These are phyloP conservation scores for Herpetomonas muscarum DNA, from an alignment of 208 protist genomes.

Conservation along the genomic window DNA sequence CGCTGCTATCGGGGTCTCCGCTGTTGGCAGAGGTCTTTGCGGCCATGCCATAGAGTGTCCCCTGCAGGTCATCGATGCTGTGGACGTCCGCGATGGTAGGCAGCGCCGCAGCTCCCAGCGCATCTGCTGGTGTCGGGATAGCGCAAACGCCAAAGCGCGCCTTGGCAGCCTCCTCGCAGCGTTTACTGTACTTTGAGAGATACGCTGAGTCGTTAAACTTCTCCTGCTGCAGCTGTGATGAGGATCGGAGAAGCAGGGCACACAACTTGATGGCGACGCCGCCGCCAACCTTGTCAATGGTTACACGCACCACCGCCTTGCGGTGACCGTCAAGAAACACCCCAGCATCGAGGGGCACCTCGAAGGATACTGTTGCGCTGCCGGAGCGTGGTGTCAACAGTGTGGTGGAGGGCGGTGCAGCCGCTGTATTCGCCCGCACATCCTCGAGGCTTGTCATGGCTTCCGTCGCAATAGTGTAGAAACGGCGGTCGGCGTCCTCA, in stretches of 20 bases:
- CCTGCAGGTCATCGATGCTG: slow-evolving; percentile 23
- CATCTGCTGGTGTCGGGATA: background rate
- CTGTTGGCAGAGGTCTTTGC: too few species aligned
- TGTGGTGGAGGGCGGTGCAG: background rate
- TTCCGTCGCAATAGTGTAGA: slow-evolving; percentile 30
- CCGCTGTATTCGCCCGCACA: slow-evolving; percentile 8
- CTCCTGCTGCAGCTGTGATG: slow-evolving; percentile 43
- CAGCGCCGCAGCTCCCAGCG: background rate
- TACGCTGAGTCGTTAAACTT: slow-evolving; percentile 36
- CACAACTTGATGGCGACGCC: slow-evolving; percentile 26
- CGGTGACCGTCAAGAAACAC: slow-evolving; percentile 36
- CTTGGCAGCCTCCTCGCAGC: background rate
- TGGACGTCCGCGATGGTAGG: background rate
- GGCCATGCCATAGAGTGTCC: slow-evolving; percentile 15
- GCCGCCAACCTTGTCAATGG: slow-evolving; percentile 19
- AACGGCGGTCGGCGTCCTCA: slow-evolving; percentile 23
- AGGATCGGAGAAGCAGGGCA: slow-evolving; percentile 23
- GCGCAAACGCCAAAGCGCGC: background rate
- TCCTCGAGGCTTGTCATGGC: slow-evolving; percentile 22
- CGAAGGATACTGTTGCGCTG: background rate
- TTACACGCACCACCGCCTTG: slow-evolving; percentile 26
- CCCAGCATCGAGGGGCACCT: slow-evolving; percentile 12
- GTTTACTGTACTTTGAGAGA: slow-evolving; percentile 17
- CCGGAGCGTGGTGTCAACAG: background rate
- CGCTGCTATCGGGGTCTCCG: too few species aligned